Percentiles rank a stretch among this genome's conserved stretches.
Conservation (phyloP, 148 eudicot species). For the Hydrangea macrophylla region DNA sequence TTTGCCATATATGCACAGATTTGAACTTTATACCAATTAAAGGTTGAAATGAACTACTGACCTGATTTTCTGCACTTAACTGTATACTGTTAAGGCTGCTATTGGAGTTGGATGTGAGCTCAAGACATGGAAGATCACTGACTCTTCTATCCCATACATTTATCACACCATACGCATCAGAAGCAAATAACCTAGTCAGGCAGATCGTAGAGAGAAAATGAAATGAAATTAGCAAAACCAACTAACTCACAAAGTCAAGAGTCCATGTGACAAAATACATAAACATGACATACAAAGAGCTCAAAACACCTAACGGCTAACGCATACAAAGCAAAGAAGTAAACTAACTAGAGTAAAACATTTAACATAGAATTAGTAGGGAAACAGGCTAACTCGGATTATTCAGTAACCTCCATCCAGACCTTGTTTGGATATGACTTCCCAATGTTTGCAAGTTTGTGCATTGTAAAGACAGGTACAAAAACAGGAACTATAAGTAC, state of each 20-base stretch:
- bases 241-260: neutral
- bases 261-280: too few species aligned
- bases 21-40: neutral
- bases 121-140: slow-evolving; percentile 60
- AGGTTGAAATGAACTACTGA: slow-evolving; percentile 18
- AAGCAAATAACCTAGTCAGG: slow-evolving; percentile 68
- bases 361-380: too few species aligned
- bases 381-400: too few species aligned
- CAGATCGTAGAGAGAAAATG: slow-evolving; percentile 8
- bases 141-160: slow-evolving; percentile 88
- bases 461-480: too few species aligned
- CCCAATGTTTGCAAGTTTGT: too few species aligned
- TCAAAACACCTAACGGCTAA: too few species aligned
- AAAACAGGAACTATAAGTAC: too few species aligned
- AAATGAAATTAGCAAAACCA: slow-evolving; percentile 6
- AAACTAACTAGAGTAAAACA: too few species aligned
- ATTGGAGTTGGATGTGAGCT: slow-evolving; percentile 56
- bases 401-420: too few species aligned
- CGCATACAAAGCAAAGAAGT: too few species aligned
- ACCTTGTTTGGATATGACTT: too few species aligned
- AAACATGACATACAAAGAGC: too few species aligned
- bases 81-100: slow-evolving; percentile 67
- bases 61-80: slow-evolving; percentile 68
- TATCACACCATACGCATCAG: slow-evolving; percentile 66
- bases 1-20: neutral